phyloP scores from a whole-genome alignment of 2,329 filamentous ascomycete genomes.

The Tolypocladium guangdongense region DNA sequence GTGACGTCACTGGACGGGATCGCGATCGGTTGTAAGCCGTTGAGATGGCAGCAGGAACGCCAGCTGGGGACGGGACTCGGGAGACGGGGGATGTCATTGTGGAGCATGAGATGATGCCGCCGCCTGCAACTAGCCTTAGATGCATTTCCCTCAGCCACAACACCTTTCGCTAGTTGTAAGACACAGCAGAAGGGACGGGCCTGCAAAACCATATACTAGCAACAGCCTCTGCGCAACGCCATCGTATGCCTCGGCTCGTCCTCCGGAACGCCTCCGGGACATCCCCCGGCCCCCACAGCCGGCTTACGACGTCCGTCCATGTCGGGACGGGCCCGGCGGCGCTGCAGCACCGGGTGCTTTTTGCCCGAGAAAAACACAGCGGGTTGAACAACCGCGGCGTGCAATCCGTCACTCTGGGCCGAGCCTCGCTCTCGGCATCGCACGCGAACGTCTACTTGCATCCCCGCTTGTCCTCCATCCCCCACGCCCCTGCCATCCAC shows the following conservation, averaged over 20 bases:
- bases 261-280: neutral
- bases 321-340: neutral
- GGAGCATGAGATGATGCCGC: neutral
- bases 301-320: neutral
- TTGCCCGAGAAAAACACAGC: too few relatives aligned
- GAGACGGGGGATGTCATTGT: neutral
- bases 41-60: neutral
- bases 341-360: neutral
- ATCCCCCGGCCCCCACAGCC: neutral
- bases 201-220: too few relatives aligned
- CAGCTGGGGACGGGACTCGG: neutral
- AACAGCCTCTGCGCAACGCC: too few relatives aligned
- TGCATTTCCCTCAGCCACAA: too few relatives aligned
- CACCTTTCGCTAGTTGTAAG: too few relatives aligned
- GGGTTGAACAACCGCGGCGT: too few relatives aligned
- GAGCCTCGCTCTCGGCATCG: neutral
- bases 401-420: neutral
- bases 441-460: neutral
- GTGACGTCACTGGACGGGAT: neutral
- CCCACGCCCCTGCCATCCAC: conserved; percentile 7
- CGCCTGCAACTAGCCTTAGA: too few relatives aligned
- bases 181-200: too few relatives aligned
- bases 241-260: neutral
- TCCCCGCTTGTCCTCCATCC: too few relatives aligned
- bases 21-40: neutral